Percentiles rank a stretch among this genome's conserved stretches.
phyloP scores from a whole-genome alignment of 2,329 filamentous ascomycete genomes.

The Xylariaceae sp. region DNA sequence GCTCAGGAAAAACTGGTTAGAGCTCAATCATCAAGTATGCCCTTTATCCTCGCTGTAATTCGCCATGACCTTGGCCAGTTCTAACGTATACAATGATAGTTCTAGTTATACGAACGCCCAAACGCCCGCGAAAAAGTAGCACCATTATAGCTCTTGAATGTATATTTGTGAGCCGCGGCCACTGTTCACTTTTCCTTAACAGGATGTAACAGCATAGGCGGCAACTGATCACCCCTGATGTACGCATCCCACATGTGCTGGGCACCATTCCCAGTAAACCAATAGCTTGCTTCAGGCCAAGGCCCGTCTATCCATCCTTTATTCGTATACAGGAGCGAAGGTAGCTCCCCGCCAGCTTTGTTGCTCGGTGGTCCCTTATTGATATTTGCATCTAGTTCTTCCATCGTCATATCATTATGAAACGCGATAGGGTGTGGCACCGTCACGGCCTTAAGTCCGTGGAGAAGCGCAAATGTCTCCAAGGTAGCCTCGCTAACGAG shows the following conservation, averaged over 20 bases:
- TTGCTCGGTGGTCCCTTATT: constrained; percentile 22
- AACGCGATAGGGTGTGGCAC: constrained; percentile 73
- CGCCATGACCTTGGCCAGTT: too few species aligned
- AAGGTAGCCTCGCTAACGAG: constrained; percentile 84
- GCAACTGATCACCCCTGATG: constrained; percentile 15
- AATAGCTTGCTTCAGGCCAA: constrained; percentile 31
- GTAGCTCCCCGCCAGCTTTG: constrained; percentile 26
- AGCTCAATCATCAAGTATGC: too few species aligned
- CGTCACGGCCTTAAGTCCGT: constrained; percentile 76
- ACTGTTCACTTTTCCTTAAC: constrained; percentile 26
- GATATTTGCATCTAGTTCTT: constrained; percentile 21
- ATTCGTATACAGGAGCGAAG: constrained; percentile 28
- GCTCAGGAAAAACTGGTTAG: too few species aligned
- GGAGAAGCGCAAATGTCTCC: constrained; percentile 70
- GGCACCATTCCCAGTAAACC: constrained; percentile 27
- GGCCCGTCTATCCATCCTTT: constrained; percentile 19
- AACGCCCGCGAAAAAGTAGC: too few species aligned
- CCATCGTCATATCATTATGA: background rate
- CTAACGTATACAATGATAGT: too few species aligned
- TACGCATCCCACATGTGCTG: constrained; percentile 23
- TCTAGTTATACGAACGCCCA: too few species aligned
- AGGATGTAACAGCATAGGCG: constrained; percentile 33
- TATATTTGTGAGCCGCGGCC: too few species aligned
- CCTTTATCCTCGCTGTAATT: too few species aligned
- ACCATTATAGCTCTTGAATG: too few species aligned